A percentile compares a stretch with the other conserved stretches of the same genome.
These are phyloP conservation scores for Fusarium veterinarium DNA, from an alignment of 2,329 filamentous ascomycete genomes.

Conservation along the genomic window DNA sequence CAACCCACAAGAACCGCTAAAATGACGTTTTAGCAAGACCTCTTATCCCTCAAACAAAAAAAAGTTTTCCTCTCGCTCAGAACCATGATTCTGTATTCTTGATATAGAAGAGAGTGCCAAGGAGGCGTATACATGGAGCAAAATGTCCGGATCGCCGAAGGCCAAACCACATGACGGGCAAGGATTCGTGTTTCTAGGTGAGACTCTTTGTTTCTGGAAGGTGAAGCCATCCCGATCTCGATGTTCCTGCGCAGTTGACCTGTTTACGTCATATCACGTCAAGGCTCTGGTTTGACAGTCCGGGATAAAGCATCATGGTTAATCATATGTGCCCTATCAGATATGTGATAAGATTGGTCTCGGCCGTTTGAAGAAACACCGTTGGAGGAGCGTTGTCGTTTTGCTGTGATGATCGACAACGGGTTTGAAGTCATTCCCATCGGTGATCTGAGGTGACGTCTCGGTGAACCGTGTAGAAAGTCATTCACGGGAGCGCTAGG, in stretches of 20 bases:
- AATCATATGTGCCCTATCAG: slow-evolving; percentile 8
- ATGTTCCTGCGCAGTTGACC: slow-evolving; percentile 3
- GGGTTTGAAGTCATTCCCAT: slow-evolving; percentile 20
- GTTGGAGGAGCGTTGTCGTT: background rate
- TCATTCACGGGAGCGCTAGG: slow-evolving; percentile 33
- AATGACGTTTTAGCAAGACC: slow-evolving; percentile 23
- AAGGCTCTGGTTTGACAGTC: slow-evolving; percentile 15
- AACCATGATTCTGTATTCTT: background rate
- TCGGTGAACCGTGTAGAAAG: slow-evolving; percentile 2
- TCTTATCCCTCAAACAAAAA: slow-evolving; percentile 6
- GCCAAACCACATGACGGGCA: slow-evolving; percentile 3
- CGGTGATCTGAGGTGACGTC: slow-evolving; percentile 17
- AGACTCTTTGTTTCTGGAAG: slow-evolving; percentile 8
- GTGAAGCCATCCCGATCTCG: slow-evolving; percentile 28
- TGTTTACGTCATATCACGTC: slow-evolving; percentile 32
- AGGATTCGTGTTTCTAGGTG: slow-evolving; percentile 4
- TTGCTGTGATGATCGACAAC: slow-evolving; percentile 14
- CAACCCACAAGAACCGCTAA: slow-evolving; percentile 15
- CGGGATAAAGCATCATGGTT: slow-evolving; percentile 21
- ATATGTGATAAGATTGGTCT: background rate
- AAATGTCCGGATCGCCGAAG: slow-evolving; percentile 21
- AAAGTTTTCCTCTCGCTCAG: background rate
- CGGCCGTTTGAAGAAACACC: background rate
- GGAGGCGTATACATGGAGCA: slow-evolving; percentile 15
- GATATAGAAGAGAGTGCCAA: background rate